These are phyloP conservation scores for Fusarium siculi DNA, from an alignment of 2,329 filamentous ascomycete genomes.

Conservation along the genomic window DNA sequence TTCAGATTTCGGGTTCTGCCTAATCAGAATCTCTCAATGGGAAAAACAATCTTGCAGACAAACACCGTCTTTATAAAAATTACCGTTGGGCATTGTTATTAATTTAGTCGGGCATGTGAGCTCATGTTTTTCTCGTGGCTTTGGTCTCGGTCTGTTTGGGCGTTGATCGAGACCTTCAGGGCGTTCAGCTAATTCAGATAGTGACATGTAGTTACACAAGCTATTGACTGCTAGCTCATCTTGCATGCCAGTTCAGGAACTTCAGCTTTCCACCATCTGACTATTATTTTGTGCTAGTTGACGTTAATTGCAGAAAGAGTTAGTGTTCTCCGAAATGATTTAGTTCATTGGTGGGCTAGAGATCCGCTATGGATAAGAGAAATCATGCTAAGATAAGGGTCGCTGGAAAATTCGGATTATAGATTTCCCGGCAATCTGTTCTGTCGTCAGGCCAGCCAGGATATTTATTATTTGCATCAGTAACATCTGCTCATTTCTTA, in stretches of 20 bases:
- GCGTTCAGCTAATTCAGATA: background rate
- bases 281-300: background rate
- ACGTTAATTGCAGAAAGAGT: background rate
- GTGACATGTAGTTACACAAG: background rate
- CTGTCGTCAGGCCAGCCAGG: too few relatives aligned
- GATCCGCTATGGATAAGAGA: background rate
- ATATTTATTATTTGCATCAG: background rate
- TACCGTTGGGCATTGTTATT: background rate
- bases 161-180: background rate
- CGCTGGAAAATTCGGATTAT: accelerated
- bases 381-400: background rate
- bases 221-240: background rate
- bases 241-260: background rate
- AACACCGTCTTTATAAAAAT: background rate
- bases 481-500: accelerated
- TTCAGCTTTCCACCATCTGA: background rate
- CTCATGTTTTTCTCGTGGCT: background rate
- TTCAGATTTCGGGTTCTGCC: accelerated
- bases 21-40: accelerated
- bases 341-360: accelerated
- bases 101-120: background rate
- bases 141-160: background rate
- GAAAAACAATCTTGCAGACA: background rate
- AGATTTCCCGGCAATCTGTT: background rate
- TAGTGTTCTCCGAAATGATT: accelerated